Evolutionary conservation across 768 basidiomycete genomes (phyloP), one percentile per base, ranked within the genome.

Genomic region (Kockovaella imperatae): DNA sequence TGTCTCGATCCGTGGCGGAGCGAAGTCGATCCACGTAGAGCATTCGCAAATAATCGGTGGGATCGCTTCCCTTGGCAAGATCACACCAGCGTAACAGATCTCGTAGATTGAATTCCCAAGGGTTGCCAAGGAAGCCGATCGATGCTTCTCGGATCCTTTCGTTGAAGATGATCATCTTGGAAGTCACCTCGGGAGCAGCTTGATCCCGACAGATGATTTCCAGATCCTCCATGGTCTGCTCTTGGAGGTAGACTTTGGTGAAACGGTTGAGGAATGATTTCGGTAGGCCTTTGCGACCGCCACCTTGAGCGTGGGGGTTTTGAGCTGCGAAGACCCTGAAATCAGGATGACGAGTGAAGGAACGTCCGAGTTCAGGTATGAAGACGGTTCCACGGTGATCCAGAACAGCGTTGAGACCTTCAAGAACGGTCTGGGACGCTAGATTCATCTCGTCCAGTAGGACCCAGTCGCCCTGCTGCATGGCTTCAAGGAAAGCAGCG

Each of bases 361-460:
- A 82, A 43, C 86, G 82, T 35, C 86, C 87, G 10, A 99, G 79
- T 67, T 97, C 95, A 2, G 95, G 95, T 34, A 99, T 84, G 70
- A 83, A 97, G 21, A 95, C 88, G 1, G 83, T 81, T 24, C 95
- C 93, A 43, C 95, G 82, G 71, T 97, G 93, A 70, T 99, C 95
- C 25, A 99, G 74, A 8, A 93, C 81, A 1, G 95, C 89, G 64
- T 99, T 99, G 32, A 99, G 79, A 24, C 95, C 95, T 73, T 99
- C 95, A 1, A 99, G 79, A 4, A 99, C 84, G 0, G 95, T 83
- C 64, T 99, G 93, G 25, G 93, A 87, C 0, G 93, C 93, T 31
- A 99, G 77, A 65, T 99, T 99, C 95, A 99, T 97, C 69, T 99
- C 95, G 65, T 99, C 95, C 8, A 99, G 78, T 5, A 99, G 79